Evolutionary conservation across 2,329 filamentous ascomycete species (phyloP).

Genomic region (Aureobasidium sp.): DNA sequence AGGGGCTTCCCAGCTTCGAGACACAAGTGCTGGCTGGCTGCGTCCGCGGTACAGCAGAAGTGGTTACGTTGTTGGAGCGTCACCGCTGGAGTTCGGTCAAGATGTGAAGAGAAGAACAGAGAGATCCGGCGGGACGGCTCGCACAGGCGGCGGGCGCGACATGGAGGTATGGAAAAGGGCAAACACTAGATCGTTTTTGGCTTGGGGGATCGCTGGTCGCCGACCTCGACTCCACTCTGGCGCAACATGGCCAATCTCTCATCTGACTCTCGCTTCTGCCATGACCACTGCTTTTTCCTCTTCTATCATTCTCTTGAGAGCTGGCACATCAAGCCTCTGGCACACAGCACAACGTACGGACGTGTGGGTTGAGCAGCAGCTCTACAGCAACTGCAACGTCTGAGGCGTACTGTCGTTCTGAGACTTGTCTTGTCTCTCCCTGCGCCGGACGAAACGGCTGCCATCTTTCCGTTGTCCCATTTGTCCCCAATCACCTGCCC

Average conservation of each 20-base stretch:
- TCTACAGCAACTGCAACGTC: not conserved
- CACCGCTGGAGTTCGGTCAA: not conserved
- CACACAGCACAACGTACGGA: not conserved
- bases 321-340: not conserved
- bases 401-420: not conserved
- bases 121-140: conserved; percentile 11
- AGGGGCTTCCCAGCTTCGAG: not conserved
- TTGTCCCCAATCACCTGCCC: conserved; percentile 5
- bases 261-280: not conserved
- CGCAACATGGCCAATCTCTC: conserved; percentile 5
- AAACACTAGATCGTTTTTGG: conserved; percentile 11
- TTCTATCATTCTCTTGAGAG: not conserved
- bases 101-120: conserved; percentile 8
- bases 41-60: conserved; percentile 6
- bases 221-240: conserved; percentile 13
- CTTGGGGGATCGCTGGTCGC: conserved; percentile 1
- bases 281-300: not conserved
- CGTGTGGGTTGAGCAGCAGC: not conserved
- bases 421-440: conserved; percentile 4
- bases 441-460: conserved; percentile 7
- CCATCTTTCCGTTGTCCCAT: conserved; percentile 2
- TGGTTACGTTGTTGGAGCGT: conserved; percentile 11
- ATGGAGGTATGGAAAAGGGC: conserved; percentile 7
- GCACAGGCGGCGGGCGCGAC: not conserved
- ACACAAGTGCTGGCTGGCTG: not conserved